Conservation (phyloP, 2,329 filamentous ascomycete species). For the Trichothecium sympodiale region DNA sequence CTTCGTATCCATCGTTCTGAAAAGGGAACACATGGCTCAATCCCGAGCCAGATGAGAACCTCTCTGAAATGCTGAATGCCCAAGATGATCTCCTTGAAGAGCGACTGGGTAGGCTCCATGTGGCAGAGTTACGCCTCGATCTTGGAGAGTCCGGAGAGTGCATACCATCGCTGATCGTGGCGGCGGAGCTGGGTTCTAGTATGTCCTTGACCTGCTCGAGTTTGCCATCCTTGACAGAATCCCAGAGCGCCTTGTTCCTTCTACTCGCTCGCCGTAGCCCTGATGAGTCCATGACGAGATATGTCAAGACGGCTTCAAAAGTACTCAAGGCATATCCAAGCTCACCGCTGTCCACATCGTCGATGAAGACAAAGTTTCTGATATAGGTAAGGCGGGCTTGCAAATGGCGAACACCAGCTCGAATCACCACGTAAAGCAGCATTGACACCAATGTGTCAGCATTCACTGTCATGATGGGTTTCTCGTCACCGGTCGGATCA, state of each 20-base stretch:
- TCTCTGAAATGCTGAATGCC: conserved; percentile 31
- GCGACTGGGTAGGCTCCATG: conserved; percentile 35
- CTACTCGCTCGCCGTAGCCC: conserved; percentile 75
- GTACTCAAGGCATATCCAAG: conserved; percentile 94
- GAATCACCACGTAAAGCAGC: conserved; percentile 82
- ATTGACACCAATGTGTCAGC: conserved; percentile 90
- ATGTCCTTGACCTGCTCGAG: conserved; percentile 65
- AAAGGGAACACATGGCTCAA: conserved; percentile 89
- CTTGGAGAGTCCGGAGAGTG: conserved; percentile 20
- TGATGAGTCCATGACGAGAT: conserved; percentile 72
- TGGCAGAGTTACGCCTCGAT: conserved; percentile 32
- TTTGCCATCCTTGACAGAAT: conserved; percentile 69
- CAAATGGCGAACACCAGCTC: conserved; percentile 76
- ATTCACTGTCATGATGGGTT: conserved; percentile 52
- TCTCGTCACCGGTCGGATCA: conserved; percentile 29
- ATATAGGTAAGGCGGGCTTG: conserved; percentile 89
- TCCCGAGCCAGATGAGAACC: conserved; percentile 43
- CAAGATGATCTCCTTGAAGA: conserved; percentile 31
- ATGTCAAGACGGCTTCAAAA: conserved; percentile 85
- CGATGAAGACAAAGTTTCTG: conserved; percentile 93
- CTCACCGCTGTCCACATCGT: conserved; percentile 93
- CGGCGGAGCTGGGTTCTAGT: conserved; percentile 57
- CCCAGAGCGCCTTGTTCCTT: conserved; percentile 79
- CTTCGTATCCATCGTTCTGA: conserved; percentile 42
- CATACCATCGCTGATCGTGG: conserved; percentile 35